phyloP scores from a whole-genome alignment of 1,284 basidiomycete species.

The Apiotrichum sp. region DNA sequence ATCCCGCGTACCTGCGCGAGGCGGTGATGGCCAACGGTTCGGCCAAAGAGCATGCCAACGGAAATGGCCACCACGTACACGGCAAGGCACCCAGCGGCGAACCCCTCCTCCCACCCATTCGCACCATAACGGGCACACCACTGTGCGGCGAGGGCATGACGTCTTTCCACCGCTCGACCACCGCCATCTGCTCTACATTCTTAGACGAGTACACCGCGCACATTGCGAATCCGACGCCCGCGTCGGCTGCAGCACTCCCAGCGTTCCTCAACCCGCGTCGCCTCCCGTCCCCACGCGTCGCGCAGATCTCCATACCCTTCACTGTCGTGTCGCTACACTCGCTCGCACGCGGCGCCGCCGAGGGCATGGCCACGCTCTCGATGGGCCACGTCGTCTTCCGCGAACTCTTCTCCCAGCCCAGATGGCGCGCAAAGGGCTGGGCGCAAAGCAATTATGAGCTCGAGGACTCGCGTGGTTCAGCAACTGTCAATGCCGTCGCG shows the following conservation, averaged over 20 bases:
- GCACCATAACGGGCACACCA: not conserved
- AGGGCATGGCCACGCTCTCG: conserved; percentile 73
- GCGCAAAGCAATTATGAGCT: conserved; percentile 31
- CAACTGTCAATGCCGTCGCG: conserved; percentile 18
- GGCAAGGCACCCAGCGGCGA: not conserved
- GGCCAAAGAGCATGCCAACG: not conserved
- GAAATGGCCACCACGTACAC: not conserved
- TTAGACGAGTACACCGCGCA: conserved; percentile 22
- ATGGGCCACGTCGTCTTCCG: conserved; percentile 70
- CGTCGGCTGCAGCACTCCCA: conserved; percentile 16
- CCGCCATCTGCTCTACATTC: conserved; percentile 19
- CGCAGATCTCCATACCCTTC: conserved; percentile 33
- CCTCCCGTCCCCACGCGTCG: conserved; percentile 35
- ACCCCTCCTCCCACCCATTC: not conserved
- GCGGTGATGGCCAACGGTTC: not conserved
- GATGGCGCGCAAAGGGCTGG: conserved; percentile 36
- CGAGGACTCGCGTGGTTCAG: conserved; percentile 4
- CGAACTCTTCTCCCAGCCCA: conserved; percentile 53
- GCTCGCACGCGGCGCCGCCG: conserved; percentile 57
- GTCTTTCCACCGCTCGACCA: conserved; percentile 26
- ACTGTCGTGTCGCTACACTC: conserved; percentile 53
- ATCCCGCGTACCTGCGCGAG: conserved; percentile 7
- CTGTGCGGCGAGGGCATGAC: conserved; percentile 11
- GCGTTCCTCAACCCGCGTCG: conserved; percentile 33
- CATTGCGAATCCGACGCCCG: not conserved